Percentiles rank a stretch among this genome's conserved stretches.
Evolutionary conservation across 306 rosid genomes (phyloP).

Genomic region (Cucumis hystrix): DNA sequence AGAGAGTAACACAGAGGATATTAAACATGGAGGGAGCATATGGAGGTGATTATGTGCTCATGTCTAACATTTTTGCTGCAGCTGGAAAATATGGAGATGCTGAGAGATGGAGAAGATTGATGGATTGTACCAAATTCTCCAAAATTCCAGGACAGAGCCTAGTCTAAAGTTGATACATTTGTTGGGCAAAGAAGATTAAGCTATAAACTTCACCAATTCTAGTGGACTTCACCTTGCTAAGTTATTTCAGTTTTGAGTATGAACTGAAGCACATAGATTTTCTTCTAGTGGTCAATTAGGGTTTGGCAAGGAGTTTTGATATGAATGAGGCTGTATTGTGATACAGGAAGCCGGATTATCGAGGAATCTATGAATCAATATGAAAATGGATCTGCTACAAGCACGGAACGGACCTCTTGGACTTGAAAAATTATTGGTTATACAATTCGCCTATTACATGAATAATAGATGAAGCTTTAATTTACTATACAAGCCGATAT

Average conservation of each 20-base stretch:
- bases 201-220: not conserved
- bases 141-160: conserved; percentile 59
- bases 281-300: not conserved
- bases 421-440: not conserved
- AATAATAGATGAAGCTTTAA: not conserved
- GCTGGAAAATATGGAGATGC: conserved; percentile 57
- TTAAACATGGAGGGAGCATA: conserved; percentile 39
- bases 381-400: not conserved
- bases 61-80: conserved; percentile 62
- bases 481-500: not conserved
- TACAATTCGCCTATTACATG: not conserved
- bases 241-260: not conserved
- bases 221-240: not conserved
- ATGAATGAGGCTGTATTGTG: not conserved
- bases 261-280: not conserved
- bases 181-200: not conserved
- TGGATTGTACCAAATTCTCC: conserved; percentile 33
- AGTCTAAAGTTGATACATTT: conserved; percentile 14
- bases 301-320: not conserved
- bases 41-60: conserved; percentile 75
- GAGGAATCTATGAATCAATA: not conserved
- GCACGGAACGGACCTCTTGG: not conserved
- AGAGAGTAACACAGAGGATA: conserved; percentile 43
- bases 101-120: conserved; percentile 48
- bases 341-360: not conserved